Evolutionary conservation across 1,284 basidiomycete species (phyloP), one percentile per base, ranked within the genome.

Genomic region (Tilletia indica): DNA sequence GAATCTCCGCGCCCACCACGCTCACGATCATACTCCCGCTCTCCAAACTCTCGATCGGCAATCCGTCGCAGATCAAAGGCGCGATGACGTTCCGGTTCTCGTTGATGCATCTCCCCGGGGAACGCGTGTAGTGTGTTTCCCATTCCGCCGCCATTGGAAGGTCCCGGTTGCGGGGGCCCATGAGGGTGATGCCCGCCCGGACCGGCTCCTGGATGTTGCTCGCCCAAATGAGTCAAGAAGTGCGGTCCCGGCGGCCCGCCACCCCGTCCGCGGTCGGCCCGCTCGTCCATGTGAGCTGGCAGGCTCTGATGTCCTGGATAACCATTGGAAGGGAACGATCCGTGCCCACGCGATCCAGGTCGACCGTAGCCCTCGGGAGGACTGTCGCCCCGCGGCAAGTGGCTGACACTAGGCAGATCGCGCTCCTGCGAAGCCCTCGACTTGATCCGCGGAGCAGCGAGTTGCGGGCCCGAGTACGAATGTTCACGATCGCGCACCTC

Each of bases 351-450:
- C 19, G 61, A 38, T 42, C 61, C 61, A 3, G 61, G 61, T 39
- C 74, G 74, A 25, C 75, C 77, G 77, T 78, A 79, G 47, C 42
- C 34, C 45, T 69, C 54, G 6, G 76, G 72, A 31, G 77, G 77
- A 49, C 77, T 80, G 34, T 72, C 77, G 47, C 72, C 72, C 16
- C 74, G 77, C 11, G 70, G 73, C 63, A 76, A 58, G 48, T 74
- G 76, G 36, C 72, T 76, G 0, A 79, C 77, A 9, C 78, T 79
- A 8, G 80, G 77, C 38, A 81, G 61, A 5, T 81, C 76, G 64
- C 77, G 74, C 45, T 76, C 75, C n/a, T 64, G 61, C 61, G 61
- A 64, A 12, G 34, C 61, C 51, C 70, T 8, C 21, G 73, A 71
- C 47, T 58, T 71, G 45, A 72, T 72, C 14, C 73, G 75, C 0